A percentile compares a stretch with the other conserved stretches of the same genome.
Conservation (phyloP, 2,329 filamentous ascomycete genomes). For the Phaeosphaeriaceae sp. region DNA sequence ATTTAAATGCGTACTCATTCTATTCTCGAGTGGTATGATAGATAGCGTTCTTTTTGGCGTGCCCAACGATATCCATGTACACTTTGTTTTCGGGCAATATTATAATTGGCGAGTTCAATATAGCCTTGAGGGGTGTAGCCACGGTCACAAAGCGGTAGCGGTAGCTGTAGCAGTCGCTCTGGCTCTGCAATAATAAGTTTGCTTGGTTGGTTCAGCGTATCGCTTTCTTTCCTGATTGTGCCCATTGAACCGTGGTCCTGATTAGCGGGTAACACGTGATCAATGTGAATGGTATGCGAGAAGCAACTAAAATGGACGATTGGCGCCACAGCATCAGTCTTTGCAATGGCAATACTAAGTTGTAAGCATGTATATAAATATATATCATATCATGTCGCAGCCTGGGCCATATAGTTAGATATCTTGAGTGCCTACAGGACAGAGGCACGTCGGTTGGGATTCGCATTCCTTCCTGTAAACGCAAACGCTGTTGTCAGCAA, state of each 20-base stretch:
- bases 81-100: slow-evolving; percentile 21
- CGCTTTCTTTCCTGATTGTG: neutral
- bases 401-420: no score
- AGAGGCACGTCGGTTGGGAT: no score
- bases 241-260: no score
- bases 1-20: slow-evolving; percentile 8
- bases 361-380: no score
- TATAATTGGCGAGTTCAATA: neutral
- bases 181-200: no score
- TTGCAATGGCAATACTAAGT: no score
- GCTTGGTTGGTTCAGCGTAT: no score
- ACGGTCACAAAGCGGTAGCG: neutral
- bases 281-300: neutral
- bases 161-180: neutral
- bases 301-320: neutral
- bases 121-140: neutral
- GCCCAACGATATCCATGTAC: slow-evolving; percentile 9
- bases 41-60: slow-evolving; percentile 10
- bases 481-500: no score
- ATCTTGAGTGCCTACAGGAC: no score
- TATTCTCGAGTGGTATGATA: slow-evolving; percentile 30
- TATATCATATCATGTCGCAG: no score
- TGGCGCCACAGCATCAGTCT: neutral
- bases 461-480: no score
- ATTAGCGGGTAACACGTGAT: neutral